These are phyloP conservation scores for Fusarium sp. DNA, from an alignment of 2,329 filamentous ascomycete genomes.

Conservation along the genomic window DNA sequence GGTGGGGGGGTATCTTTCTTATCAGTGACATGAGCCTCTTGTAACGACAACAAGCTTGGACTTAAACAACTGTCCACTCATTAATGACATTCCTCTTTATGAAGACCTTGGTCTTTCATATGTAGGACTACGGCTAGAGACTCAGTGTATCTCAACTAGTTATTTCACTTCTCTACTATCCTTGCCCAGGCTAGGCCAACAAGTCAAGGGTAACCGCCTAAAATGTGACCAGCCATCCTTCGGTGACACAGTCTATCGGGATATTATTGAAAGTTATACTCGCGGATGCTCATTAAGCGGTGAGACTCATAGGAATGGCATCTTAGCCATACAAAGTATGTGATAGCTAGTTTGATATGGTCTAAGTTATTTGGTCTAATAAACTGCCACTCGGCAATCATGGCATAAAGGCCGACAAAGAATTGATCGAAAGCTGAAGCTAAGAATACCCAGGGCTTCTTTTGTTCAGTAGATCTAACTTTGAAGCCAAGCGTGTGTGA, in stretches of 20 bases:
- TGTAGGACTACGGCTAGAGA: not conserved
- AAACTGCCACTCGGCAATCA: not conserved
- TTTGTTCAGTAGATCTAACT: not conserved
- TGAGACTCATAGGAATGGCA: not conserved
- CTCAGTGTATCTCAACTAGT: too few species aligned
- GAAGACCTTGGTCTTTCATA: too few species aligned
- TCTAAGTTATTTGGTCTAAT: too few species aligned
- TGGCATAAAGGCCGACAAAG: not conserved
- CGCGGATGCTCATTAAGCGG: not conserved
- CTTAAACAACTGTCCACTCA: not conserved
- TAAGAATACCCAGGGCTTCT: not conserved
- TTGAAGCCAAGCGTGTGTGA: not conserved
- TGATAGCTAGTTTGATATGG: not conserved
- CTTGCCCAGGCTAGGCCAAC: not conserved
- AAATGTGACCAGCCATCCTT: not conserved
- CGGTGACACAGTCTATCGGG: not conserved
- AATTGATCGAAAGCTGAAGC: too few species aligned
- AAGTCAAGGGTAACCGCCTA: not conserved
- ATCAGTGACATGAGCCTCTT: conserved; percentile 6
- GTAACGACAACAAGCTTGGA: not conserved
- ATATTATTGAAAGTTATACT: not conserved
- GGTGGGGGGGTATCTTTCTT: conserved; percentile 20
- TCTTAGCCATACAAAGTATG: too few species aligned
- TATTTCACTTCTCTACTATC: not conserved
- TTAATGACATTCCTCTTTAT: not conserved